These are phyloP conservation scores for Pseudogymnoascus sp. DNA, from an alignment of 2,329 filamentous ascomycete species.

Conservation along the genomic window DNA sequence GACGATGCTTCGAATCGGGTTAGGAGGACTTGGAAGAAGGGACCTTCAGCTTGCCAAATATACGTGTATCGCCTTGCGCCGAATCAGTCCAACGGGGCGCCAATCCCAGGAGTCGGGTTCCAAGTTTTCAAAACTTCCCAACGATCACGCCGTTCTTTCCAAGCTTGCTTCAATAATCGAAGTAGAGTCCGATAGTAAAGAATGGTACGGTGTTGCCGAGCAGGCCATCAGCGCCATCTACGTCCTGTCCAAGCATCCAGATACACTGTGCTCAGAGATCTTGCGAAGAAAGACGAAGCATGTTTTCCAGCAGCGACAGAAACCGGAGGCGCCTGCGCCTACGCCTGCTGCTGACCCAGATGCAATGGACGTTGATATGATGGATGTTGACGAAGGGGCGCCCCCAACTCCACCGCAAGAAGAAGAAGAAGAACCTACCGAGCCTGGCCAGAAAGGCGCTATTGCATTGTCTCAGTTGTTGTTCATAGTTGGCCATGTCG, in stretches of 20 bases:
- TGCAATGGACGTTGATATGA: conserved; percentile 18
- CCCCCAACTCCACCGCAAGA: conserved; percentile 25
- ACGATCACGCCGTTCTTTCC: conserved; percentile 80
- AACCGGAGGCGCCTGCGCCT: conserved; percentile 19
- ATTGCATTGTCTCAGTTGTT: conserved; percentile 80
- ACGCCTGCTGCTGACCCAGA: conserved; percentile 15
- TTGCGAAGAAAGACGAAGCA: conserved; percentile 76
- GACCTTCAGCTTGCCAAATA: conserved; percentile 89
- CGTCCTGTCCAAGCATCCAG: conserved; percentile 84
- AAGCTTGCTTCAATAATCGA: conserved; percentile 79
- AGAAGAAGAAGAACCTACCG: conserved; percentile 14
- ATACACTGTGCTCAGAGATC: conserved; percentile 85
- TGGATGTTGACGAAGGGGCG: conserved; percentile 25
- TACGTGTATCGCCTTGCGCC: conserved; percentile 83
- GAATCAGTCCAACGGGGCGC: conserved; percentile 80
- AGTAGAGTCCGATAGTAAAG: conserved; percentile 78
- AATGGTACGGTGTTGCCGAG: conserved; percentile 94
- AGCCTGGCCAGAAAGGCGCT: conserved; percentile 56
- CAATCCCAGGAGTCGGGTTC: conserved; percentile 63
- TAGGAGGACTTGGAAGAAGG: conserved; percentile 68
- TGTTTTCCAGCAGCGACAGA: conserved; percentile 50
- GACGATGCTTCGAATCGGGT: conserved; percentile 80
- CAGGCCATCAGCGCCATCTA: conserved; percentile 96
- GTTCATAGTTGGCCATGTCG: conserved; percentile 92
- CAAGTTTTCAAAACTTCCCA: conserved; percentile 70